Evolutionary conservation across 2,329 filamentous ascomycete genomes (phyloP), one percentile per base, ranked within the genome.

Genomic region (Lachnellula arida): DNA sequence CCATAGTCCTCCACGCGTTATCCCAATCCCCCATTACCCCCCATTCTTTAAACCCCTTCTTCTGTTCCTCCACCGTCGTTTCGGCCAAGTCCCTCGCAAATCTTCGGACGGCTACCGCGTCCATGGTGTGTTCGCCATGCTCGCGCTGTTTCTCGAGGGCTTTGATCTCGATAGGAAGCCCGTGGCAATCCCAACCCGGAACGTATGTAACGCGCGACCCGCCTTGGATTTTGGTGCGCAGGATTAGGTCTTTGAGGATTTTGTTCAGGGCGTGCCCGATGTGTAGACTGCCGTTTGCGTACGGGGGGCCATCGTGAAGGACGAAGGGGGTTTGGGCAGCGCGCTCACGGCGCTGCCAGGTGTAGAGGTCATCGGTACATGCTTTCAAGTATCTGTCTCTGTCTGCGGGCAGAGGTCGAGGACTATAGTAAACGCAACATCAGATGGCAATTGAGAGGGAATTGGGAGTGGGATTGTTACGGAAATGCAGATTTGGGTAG

Each of bases 101-200:
- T 54, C 78, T 73, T 22, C 89, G 81, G 58, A 91, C 81, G 60
- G 82, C 79, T 49, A 84, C 75, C 0, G 82, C 23, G 72, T 76
- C 67, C 78, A 76, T 48, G 65, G 68, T 59, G 22, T 73, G 67
- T n/a, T 73, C 68, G 11, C 53, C 55, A 57, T 63, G 49, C 43
- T 64, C 57, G 39, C 60, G 60, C 19, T 64, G 55, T 55, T 64
- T 66, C 42, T 65, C 70, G 15, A 99, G 80, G 23, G 92, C 94
- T 74, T 97, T 99, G 65, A 97, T 81, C 78, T 99, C 94, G 68
- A 99, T 99, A 1, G 94, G 94, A 49, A 99, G 80, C 0, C 94
- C 94, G 76, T 99, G 94, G 63, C 94, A 99, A 71, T 99, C 95
- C 94, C 94, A 99, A 46, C 94, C 93, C 2, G 94, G 94, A 15